These are phyloP conservation scores for Phytophthora pisi DNA, from an alignment of 352 stramenopile species.

Conservation along the genomic window DNA sequence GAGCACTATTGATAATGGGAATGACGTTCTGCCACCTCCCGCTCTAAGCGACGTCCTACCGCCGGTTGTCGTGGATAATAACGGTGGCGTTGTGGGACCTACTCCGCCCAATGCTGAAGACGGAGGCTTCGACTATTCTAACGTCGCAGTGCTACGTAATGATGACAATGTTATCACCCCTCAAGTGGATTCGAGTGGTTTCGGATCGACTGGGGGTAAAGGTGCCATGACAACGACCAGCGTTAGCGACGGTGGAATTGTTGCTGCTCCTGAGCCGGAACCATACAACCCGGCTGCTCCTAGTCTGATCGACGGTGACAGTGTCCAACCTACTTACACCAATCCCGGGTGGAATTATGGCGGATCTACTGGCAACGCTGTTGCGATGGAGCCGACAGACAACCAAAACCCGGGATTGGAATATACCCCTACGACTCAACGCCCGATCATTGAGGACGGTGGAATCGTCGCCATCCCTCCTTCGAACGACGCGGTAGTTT, in stretches of 20 bases:
- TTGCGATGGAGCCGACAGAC: too few species aligned
- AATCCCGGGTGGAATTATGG: neutral
- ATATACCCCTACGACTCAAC: neutral
- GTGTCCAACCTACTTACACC: neutral
- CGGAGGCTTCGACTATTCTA: neutral
- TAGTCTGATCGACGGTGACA: neutral
- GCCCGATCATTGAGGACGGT: neutral
- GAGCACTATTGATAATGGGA: slow-evolving; percentile 2
- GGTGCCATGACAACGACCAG: neutral
- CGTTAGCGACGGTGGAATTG: neutral
- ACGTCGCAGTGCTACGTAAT: neutral
- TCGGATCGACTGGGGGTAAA: neutral
- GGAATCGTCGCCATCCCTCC: neutral
- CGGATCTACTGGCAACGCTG: too few species aligned
- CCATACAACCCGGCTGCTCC: neutral
- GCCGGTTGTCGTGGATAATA: neutral
- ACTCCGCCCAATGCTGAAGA: neutral
- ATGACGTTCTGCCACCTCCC: neutral
- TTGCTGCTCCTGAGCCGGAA: neutral
- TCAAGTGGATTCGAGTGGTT: neutral
- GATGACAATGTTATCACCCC: neutral
- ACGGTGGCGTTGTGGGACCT: neutral
- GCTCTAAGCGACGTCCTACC: neutral
- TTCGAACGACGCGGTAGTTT: neutral
- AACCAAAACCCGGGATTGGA: too few species aligned